phyloP scores from a whole-genome alignment of 2,329 filamentous ascomycete genomes.

The Exophiala sp. region DNA sequence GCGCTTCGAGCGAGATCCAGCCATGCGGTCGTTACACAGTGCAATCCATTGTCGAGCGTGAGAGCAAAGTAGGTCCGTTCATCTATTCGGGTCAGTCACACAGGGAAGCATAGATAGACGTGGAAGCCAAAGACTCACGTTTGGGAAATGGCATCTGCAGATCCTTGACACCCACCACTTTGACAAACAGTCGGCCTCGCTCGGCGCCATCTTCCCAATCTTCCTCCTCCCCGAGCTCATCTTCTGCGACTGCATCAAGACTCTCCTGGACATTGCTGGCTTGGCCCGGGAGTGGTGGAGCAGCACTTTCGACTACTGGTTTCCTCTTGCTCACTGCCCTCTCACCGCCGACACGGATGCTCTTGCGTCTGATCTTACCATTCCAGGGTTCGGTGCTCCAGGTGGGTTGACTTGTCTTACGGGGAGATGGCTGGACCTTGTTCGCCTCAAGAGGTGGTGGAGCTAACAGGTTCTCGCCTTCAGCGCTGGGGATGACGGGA shows the following conservation, averaged over 20 bases:
- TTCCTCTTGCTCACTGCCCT: conserved; percentile 53
- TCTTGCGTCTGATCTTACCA: conserved; percentile 64
- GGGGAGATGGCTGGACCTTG: conserved; percentile 51
- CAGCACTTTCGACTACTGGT: conserved; percentile 54
- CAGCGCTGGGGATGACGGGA: conserved; percentile 12
- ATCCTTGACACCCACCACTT: conserved; percentile 97
- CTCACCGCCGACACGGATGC: conserved; percentile 53
- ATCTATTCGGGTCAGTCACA: conserved; percentile 47
- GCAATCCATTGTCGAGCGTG: conserved; percentile 94
- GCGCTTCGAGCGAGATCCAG: conserved; percentile 85
- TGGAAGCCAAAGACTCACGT: conserved; percentile 56
- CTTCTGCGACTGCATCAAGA: conserved; percentile 63
- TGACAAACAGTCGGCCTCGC: conserved; percentile 87
- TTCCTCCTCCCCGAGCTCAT: conserved; percentile 53
- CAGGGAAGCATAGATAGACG: not conserved
- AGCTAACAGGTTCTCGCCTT: conserved; percentile 40
- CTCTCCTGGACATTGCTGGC: conserved; percentile 66
- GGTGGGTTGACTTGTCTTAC: conserved; percentile 76
- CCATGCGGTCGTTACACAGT: conserved; percentile 96
- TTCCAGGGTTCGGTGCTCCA: conserved; percentile 99
- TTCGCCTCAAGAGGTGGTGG: conserved; percentile 30
- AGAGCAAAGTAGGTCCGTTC: conserved; percentile 92
- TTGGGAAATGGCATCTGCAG: conserved; percentile 84
- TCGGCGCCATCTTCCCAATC: conserved; percentile 71
- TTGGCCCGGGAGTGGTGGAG: conserved; percentile 80